Evolutionary conservation across 441 rosid genomes (phyloP), one percentile per base, ranked within the genome.

Genomic region (Iberis amara): DNA sequence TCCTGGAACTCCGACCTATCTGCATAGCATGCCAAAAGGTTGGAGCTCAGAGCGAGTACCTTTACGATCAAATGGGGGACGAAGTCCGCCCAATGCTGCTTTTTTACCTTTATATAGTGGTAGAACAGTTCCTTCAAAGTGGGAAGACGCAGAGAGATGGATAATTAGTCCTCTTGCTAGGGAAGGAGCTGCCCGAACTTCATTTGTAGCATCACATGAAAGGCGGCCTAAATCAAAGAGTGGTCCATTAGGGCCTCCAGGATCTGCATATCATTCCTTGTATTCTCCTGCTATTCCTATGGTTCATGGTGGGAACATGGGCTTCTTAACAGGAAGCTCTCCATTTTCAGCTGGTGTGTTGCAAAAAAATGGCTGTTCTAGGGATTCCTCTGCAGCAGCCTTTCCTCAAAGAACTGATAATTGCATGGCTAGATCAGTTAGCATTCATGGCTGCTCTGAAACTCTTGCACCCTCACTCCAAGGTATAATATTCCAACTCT

Each of bases 141-240:
- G 99, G 99, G 99, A 92, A 72, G 99, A 92, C 66, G 99, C 99
- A 5, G 99, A 92, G 85, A 78, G 99, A 72, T 92, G 99, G 99
- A 89, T 92, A 57, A 65, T 74, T 43, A 92, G 99, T 77, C 99
- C 99, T 14, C 79, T 86, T 52, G 73, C 86, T 4, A 86, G 80
- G 23, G 96, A 82, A 59, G 75, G 79, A 56, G 71, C 52, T 7
- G 48, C 55, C 0, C 81, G 80, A 38, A 73, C 77, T 37, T 77
- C 88, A 3, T 44, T 76, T 45, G 76, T 56, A 7, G 72, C 73
- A 5, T 71, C 76, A 12, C 87, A 79, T 27, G 65, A 58, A 33
- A 68, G 90, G 69, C 71, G 76, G 55, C 99, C 97, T 7, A 92
- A 86, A 68, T 82, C 97, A 5, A 92, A 92, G 70, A 92, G 99